Evolutionary conservation across 2,329 filamentous ascomycete genomes (phyloP), one percentile per base, ranked within the genome.

Genomic region (Pseudogymnoascus sp.): DNA sequence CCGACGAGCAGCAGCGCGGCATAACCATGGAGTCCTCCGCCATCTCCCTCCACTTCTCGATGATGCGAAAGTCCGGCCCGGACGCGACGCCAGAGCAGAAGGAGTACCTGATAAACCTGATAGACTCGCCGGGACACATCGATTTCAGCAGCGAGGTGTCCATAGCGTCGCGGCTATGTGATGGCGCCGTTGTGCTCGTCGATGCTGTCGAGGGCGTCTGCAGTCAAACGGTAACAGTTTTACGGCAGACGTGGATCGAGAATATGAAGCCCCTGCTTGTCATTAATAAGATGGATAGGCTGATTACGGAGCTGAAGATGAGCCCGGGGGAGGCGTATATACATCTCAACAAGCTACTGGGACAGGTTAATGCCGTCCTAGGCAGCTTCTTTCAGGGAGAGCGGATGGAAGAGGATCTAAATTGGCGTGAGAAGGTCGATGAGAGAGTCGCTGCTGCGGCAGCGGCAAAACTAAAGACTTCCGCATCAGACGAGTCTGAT

Each of bases 21-120:
- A 99, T 99, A 73, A 99, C 95, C n/a, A 99, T 99, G 95, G 95
- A 99, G 76, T 97, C 95, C 0, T 97, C 93, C 5, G 95, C 95
- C 66, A 99, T 99, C 68, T 97, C 95, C 0, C 81, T 99, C 35
- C 96, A 90, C 77, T 99, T 99, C 75, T 96, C 93, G 36, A 91
- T 97, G 83, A 79, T 96, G 62, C 84, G 93, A 69, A 85, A 91
- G 69, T 79, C 85, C 38, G 80, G 84, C 1, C 87, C 88, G 1
- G 87, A 91, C 15, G 85, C 85, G 5, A 73, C 80, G 13, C 88
- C 91, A 0, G 83, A 87, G 70, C 82, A 89, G 19, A 91, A 91
- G 73, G 93, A 99, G 76, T 97, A 96, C 73, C 82, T 99, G 66
- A 91, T 99, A 78, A 99, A 99, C 75, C 78, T 99, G 64, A 99